A percentile compares a stretch with the other conserved stretches of the same genome.
phyloP scores from a whole-genome alignment of 352 stramenopile genomes.

The Globisporangium paroecandrum region DNA sequence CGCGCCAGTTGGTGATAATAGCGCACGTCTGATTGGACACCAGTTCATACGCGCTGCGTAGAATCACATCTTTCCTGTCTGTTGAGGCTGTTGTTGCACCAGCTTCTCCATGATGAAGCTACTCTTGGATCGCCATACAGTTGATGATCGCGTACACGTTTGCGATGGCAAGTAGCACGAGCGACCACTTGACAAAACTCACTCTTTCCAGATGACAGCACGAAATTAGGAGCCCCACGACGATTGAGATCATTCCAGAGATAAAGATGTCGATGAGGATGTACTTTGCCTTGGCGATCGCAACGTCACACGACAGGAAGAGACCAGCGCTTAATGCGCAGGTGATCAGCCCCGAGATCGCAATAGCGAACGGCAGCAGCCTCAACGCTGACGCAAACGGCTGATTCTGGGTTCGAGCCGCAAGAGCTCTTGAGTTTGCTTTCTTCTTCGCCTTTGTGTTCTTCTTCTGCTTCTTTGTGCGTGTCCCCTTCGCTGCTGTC shows the following conservation, averaged over 20 bases:
- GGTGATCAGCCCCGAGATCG: conserved; percentile 13
- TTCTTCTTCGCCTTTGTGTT: neutral
- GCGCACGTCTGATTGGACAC: conserved; percentile 23
- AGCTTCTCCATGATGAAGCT: neutral
- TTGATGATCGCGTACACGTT: conserved; percentile 23
- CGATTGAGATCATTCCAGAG: conserved; percentile 5
- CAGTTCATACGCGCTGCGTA: conserved; percentile 19
- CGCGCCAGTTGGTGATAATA: conserved; percentile 11
- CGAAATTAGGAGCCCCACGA: conserved; percentile 18
- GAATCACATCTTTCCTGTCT: neutral
- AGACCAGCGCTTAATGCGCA: conserved; percentile 22
- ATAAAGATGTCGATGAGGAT: conserved; percentile 8
- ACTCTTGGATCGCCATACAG: conserved; percentile 8
- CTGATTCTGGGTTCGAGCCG: neutral
- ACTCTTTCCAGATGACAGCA: conserved; percentile 15
- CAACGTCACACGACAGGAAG: conserved; percentile 25
- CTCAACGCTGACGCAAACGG: neutral
- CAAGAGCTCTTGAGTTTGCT: neutral
- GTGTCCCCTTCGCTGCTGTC: neutral
- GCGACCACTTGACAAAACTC: conserved; percentile 27
- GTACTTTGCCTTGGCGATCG: neutral
- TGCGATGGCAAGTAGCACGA: conserved; percentile 25
- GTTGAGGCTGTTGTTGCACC: neutral
- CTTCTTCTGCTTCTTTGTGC: conserved; percentile 1
- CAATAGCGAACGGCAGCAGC: conserved; percentile 8